phyloP scores from a whole-genome alignment of 169 alveolate genomes.

The Pseudocohnilembus persalinus region DNA sequence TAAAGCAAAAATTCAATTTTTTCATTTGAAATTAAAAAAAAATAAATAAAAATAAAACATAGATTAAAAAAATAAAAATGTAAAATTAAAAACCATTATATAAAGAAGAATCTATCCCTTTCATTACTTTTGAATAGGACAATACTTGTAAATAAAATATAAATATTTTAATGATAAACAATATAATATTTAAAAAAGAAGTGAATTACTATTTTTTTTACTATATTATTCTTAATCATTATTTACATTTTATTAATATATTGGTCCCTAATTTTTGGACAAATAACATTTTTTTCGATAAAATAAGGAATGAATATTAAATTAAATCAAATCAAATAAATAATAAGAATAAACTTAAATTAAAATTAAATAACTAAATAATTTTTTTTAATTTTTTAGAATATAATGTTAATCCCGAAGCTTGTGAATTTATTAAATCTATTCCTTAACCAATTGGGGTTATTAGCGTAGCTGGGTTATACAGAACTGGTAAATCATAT shows the following conservation, averaged over 20 bases:
- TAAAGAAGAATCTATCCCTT: conserved; percentile 47
- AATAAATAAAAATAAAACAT: background rate
- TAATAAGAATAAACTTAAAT: no score
- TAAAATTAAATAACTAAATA: no score
- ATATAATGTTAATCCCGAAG: conserved; percentile 47
- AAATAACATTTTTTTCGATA: no score
- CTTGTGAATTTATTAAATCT: conserved; percentile 62
- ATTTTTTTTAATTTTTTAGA: conserved; percentile 5
- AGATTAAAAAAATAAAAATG: background rate
- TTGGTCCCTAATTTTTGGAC: no score
- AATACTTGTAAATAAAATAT: conserved; percentile 26
- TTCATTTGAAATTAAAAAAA: no score
- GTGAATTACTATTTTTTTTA: no score
- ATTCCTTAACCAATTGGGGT: conserved; percentile 69
- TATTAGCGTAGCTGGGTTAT: conserved; percentile 83
- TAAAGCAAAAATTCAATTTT: no score
- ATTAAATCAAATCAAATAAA: background rate
- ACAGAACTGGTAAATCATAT: conserved; percentile 84
- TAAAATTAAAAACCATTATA: background rate
- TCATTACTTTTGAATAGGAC: conserved; percentile 35
- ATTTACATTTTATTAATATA: no score
- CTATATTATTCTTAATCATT: no score
- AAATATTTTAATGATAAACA: no score
- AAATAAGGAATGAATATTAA: no score
- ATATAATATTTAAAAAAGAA: no score